Conservation (phyloP, 1,139 yeast species). For the Pichia sp. region DNA sequence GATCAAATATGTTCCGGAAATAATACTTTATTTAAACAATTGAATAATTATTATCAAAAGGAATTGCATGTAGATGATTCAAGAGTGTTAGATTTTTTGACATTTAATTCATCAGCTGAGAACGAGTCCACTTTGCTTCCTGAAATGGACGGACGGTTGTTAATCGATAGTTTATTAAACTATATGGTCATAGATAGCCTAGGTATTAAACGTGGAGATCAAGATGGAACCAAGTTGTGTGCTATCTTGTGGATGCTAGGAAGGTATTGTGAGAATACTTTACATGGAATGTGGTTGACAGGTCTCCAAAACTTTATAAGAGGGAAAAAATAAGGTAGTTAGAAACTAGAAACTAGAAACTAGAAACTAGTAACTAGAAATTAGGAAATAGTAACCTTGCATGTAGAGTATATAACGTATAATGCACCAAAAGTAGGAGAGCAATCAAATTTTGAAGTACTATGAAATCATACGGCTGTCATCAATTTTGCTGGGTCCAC, state of each 20-base stretch:
- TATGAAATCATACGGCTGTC: no score
- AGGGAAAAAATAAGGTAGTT: no score
- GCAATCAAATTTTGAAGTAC: no score
- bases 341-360: no score
- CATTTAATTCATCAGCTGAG: no score
- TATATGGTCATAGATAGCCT: conserved; percentile 1
- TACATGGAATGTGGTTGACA: conserved; percentile 13
- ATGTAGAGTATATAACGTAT: no score
- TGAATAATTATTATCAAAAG: conserved; percentile 10
- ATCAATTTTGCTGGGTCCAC: no score
- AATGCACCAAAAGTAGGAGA: no score
- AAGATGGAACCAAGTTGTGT: conserved; percentile 1
- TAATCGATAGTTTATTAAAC: conserved; percentile 10
- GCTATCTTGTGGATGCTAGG: conserved; percentile 12
- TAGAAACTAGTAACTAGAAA: no score
- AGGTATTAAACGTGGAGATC: background rate
- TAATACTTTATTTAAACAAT: conserved; percentile 4
- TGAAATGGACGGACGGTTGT: conserved; percentile 2
- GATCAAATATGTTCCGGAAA: conserved; percentile 5
- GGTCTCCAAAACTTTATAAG: conserved; percentile 20
- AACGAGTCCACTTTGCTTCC: background rate
- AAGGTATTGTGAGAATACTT: conserved; percentile 10
- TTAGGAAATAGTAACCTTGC: no score
- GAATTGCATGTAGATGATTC: background rate
- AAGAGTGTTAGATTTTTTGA: conserved; percentile 2